Conservation (phyloP, 1,284 basidiomycete genomes). For the Neonothopanus nambi region DNA sequence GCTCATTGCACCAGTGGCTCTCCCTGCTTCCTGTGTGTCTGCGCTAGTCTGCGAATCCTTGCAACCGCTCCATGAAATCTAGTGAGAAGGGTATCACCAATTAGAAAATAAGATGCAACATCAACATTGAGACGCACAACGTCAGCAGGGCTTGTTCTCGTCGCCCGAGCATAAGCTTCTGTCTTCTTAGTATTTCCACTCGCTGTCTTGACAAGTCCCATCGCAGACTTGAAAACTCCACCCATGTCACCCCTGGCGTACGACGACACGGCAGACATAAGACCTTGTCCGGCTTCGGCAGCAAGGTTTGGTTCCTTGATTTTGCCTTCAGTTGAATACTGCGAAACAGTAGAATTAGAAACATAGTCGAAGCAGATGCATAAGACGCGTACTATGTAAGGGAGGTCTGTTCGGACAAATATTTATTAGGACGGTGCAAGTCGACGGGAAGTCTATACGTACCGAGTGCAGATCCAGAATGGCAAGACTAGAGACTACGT, state of each 20-base stretch:
- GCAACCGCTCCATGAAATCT: constrained; percentile 87
- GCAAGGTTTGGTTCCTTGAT: constrained; percentile 90
- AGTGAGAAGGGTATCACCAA: neutral
- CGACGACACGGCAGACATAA: constrained; percentile 67
- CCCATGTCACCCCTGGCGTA: constrained; percentile 79
- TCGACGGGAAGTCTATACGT: constrained; percentile 17
- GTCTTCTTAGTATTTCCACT: constrained; percentile 55
- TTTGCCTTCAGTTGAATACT: constrained; percentile 93
- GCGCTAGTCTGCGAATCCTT: constrained; percentile 94
- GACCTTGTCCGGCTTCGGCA: constrained; percentile 75
- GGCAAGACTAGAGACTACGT: constrained; percentile 49
- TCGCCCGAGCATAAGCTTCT: constrained; percentile 61
- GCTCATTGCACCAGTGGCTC: constrained; percentile 89
- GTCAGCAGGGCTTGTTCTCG: constrained; percentile 80
- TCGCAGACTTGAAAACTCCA: constrained; percentile 64
- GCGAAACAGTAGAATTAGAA: neutral
- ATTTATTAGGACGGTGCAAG: neutral
- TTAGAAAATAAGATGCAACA: constrained; percentile 1
- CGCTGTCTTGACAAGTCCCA: constrained; percentile 50
- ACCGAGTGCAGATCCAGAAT: constrained; percentile 70
- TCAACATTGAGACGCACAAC: constrained; percentile 32
- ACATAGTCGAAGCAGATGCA: neutral
- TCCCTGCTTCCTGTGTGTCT: constrained; percentile 80
- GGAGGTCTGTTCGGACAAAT: constrained; percentile 44
- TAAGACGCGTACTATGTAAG: constrained; percentile 50